Evolutionary conservation across 768 basidiomycete genomes (phyloP).

Genomic region (Dacryopinax spathularia): DNA sequence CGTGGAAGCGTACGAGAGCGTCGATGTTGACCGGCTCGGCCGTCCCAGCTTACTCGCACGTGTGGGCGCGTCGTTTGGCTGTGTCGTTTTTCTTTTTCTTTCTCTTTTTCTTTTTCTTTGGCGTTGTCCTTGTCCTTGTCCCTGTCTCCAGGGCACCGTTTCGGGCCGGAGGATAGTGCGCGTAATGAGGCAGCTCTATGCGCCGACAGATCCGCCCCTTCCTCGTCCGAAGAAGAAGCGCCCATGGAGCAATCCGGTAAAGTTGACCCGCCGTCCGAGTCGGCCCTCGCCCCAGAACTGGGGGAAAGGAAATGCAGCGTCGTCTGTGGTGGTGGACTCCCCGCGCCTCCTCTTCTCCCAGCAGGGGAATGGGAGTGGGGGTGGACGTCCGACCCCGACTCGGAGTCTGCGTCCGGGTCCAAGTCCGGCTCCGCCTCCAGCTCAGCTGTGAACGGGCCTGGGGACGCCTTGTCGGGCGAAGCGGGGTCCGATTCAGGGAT

Average conservation of each 20-base stretch:
- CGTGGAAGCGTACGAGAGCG: neutral
- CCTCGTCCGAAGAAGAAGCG: too few relatives aligned
- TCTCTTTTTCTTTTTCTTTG: constrained; percentile 2
- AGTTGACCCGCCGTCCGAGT: too few relatives aligned
- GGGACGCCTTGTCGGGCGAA: constrained; percentile 36
- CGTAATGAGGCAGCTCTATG: neutral
- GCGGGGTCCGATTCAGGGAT: constrained; percentile 59
- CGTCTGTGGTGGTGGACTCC: neutral
- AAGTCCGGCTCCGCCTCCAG: constrained; percentile 36
- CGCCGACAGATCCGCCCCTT: neutral
- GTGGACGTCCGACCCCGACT: neutral
- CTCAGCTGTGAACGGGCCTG: constrained; percentile 45
- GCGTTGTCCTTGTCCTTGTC: constrained; percentile 10
- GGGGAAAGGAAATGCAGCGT: neutral
- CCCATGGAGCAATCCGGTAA: too few relatives aligned
- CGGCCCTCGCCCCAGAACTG: too few relatives aligned
- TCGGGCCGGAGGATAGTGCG: neutral
- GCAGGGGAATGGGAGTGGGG: neutral
- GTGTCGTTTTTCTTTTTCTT: constrained; percentile 8
- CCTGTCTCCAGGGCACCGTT: neutral
- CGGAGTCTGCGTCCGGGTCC: constrained; percentile 29
- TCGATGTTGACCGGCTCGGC: constrained; percentile 1
- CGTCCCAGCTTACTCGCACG: constrained; percentile 22
- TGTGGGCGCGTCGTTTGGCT: constrained; percentile 12
- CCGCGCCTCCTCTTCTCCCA: too few relatives aligned